A percentile compares a stretch with the other conserved stretches of the same genome.
Conservation (phyloP, 75 land plant species). For the Isoetes taiwanensis region DNA sequence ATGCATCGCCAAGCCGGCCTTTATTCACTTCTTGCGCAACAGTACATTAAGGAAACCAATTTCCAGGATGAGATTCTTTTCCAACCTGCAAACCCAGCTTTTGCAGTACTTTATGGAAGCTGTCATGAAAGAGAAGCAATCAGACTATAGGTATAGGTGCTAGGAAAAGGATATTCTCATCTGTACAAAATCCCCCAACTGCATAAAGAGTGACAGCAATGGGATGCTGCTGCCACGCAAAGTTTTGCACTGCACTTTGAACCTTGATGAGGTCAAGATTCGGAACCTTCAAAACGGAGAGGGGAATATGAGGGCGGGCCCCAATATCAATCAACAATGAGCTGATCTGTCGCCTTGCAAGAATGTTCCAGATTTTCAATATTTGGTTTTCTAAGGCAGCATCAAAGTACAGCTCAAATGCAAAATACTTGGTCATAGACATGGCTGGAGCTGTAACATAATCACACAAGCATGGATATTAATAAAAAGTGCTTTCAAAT, state of each 20-base stretch:
- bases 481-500: no score
- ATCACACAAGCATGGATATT: no score
- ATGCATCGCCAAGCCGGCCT: slow-evolving; percentile 54
- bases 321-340: slow-evolving; percentile 66
- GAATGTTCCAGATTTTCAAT: slow-evolving; percentile 65
- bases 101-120: slow-evolving; percentile 38
- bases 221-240: slow-evolving; percentile 49
- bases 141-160: slow-evolving; percentile 45
- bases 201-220: slow-evolving; percentile 42
- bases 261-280: slow-evolving; percentile 33
- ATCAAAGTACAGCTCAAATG: slow-evolving; percentile 79
- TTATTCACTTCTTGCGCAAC: slow-evolving; percentile 58
- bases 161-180: slow-evolving; percentile 41
- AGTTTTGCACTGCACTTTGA: slow-evolving; percentile 21
- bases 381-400: slow-evolving; percentile 82
- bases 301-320: slow-evolving; percentile 64
- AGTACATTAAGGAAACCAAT: slow-evolving; percentile 57
- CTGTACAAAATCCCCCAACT: slow-evolving; percentile 24
- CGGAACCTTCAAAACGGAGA: slow-evolving; percentile 37
- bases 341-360: slow-evolving; percentile 75
- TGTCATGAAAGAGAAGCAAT: slow-evolving; percentile 48
- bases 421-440: slow-evolving; percentile 29
- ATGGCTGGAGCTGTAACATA: no score
- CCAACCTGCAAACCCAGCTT: slow-evolving; percentile 45
- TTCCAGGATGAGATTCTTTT: slow-evolving; percentile 34